A percentile compares a stretch with the other conserved stretches of the same genome.
Conservation (phyloP, 1,284 basidiomycete species). For the Retiboletus fuscus region DNA sequence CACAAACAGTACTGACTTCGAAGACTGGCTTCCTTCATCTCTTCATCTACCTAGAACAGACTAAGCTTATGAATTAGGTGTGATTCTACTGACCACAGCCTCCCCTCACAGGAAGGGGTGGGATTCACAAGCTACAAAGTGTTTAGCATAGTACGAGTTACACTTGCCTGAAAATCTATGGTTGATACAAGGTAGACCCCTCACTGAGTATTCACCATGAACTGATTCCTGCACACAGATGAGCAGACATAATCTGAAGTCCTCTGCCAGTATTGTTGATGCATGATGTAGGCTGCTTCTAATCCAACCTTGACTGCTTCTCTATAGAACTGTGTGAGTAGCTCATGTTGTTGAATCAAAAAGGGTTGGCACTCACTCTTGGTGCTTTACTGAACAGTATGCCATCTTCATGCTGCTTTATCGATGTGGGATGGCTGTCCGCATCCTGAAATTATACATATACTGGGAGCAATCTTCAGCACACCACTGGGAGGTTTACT, state of each 20-base stretch:
- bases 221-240: conserved; percentile 47
- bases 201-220: conserved; percentile 50
- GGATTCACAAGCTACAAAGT: conserved; percentile 6
- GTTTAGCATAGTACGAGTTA: neutral
- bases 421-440: conserved; percentile 43
- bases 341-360: conserved; percentile 18
- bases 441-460: conserved; percentile 44
- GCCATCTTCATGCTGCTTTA: conserved; percentile 43
- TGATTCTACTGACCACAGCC: neutral
- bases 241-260: conserved; percentile 51
- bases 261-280: conserved; percentile 47
- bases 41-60: conserved; percentile 8
- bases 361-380: conserved; percentile 44
- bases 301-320: conserved; percentile 48
- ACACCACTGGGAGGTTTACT: conserved; percentile 29
- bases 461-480: conserved; percentile 30
- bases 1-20: neutral
- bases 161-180: conserved; percentile 9
- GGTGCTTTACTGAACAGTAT: conserved; percentile 48
- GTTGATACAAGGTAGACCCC: conserved; percentile 9
- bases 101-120: neutral
- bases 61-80: neutral
- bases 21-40: neutral
- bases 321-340: conserved; percentile 34
- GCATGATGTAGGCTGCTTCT: conserved; percentile 50